A percentile compares a stretch with the other conserved stretches of the same genome.
These are phyloP conservation scores for Tricholoma bakamatsutake DNA, from an alignment of 768 basidiomycete genomes.

Conservation along the genomic window DNA sequence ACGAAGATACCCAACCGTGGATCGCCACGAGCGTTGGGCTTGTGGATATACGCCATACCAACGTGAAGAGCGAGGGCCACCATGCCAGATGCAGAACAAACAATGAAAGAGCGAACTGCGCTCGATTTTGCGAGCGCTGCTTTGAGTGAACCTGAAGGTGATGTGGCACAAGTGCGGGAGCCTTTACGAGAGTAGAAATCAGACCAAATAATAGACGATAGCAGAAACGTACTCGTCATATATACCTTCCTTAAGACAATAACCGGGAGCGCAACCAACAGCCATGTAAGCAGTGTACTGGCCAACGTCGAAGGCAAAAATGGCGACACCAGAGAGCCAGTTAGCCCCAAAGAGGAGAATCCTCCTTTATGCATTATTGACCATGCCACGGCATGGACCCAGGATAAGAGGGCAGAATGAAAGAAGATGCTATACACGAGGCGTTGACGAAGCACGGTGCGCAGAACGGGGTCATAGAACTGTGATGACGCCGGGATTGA, in stretches of 20 bases:
- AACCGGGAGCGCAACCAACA: conserved; percentile 47
- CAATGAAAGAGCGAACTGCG: conserved; percentile 37
- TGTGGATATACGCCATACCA: conserved; percentile 28
- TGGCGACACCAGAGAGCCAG: conserved; percentile 27
- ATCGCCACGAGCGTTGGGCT: conserved; percentile 26
- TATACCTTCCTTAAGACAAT: conserved; percentile 52
- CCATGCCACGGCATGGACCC: conserved; percentile 35
- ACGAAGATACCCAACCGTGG: conserved; percentile 51
- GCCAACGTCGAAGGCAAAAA: conserved; percentile 40
- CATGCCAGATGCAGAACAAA: conserved; percentile 44
- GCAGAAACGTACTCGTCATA: conserved; percentile 45
- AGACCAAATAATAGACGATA: neutral
- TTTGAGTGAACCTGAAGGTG: conserved; percentile 44
- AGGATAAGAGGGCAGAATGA: conserved; percentile 42
- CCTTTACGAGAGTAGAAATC: conserved; percentile 25
- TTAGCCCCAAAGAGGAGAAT: conserved; percentile 21
- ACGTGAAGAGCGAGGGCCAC: conserved; percentile 39
- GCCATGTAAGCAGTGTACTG: conserved; percentile 41
- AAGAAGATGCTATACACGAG: conserved; percentile 50
- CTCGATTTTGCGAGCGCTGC: conserved; percentile 40
- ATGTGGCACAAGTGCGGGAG: conserved; percentile 40
- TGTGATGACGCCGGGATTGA: conserved; percentile 52
- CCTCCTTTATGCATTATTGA: conserved; percentile 40
- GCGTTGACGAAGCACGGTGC: conserved; percentile 54
- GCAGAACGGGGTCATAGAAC: conserved; percentile 61